phyloP scores from a whole-genome alignment of 257 asterid genomes.

The Coffea eugenioides region DNA sequence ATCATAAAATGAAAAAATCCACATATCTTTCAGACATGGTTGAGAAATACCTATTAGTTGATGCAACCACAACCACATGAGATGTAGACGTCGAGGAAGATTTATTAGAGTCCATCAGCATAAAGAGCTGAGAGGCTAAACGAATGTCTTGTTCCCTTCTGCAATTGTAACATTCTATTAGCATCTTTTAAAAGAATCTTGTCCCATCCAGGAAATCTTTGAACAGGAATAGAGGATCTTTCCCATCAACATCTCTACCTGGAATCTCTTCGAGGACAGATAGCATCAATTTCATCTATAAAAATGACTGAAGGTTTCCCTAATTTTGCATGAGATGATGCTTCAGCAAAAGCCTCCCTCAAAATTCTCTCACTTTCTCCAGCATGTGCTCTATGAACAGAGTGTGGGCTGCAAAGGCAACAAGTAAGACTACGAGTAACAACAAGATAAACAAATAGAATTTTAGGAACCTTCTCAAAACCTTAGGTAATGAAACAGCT shows the following conservation, averaged over 20 bases:
- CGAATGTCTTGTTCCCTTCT: conserved; percentile 88
- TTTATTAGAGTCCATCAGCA: conserved; percentile 81
- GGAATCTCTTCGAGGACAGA: conserved; percentile 88
- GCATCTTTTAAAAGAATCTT: neutral
- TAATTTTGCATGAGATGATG: conserved; percentile 56
- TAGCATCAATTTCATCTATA: conserved; percentile 92
- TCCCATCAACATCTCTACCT: conserved; percentile 41
- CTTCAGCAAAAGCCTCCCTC: conserved; percentile 85
- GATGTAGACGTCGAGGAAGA: conserved; percentile 43
- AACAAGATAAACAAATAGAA: conserved; percentile 1
- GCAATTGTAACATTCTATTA: conserved; percentile 29
- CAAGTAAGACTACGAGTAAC: conserved; percentile 15
- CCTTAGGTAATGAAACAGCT: neutral
- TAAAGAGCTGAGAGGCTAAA: conserved; percentile 75
- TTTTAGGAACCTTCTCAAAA: neutral
- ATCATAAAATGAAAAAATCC: neutral
- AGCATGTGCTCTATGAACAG: conserved; percentile 75
- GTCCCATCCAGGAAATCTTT: too few relatives aligned
- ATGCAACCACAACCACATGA: conserved; percentile 86
- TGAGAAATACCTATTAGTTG: conserved; percentile 76
- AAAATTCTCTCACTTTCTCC: conserved; percentile 88
- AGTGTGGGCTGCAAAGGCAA: conserved; percentile 68
- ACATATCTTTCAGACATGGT: neutral
- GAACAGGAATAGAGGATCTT: neutral
- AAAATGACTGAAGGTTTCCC: conserved; percentile 90